Base-by-base conservation (phyloP, 2,329 filamentous ascomycete species). In the Triangularia verruculosa region DNA sequence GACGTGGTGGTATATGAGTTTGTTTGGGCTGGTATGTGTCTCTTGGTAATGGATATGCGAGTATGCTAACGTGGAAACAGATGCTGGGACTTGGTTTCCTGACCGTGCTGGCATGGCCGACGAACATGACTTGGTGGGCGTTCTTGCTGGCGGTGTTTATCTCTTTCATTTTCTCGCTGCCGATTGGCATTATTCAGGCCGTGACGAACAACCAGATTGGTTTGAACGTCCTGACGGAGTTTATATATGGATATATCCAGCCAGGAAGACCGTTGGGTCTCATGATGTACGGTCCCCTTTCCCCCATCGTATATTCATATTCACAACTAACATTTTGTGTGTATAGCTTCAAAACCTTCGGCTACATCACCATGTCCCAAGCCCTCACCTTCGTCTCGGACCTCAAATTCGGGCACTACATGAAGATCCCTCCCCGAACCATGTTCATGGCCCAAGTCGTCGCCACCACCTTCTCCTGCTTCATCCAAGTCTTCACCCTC, bases 191-290 rank as follows among this genome's bases (percentile, higher is more conserved):
- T 64, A 85, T 92, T 32, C 83, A 90, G 70, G 89, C 88, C 39
- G 81, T 88, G 4, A 89, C 89, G 3, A 87, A 90, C 71, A 88
- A 89, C 73, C 79, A 90, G 77, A 87, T 91, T 39, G 88, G 88
- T 1, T 78, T 92, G 34, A 92, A 92, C 66, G 89, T 93, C 25
- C 78, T 92, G 66, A 90, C 89, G 0, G 89, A 91, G 76, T 91
- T 92, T 67, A 78, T 93, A 3, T 86, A 87, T 64, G 90, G 90
- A 1, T 92, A 92, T 70, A 89, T 92, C 70, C 88, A 91, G 66
- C 89, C 89, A 0, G 90, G 90, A 2, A 78, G 84, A 5, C 89
- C 90, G 0, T 77, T 92, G 61, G 89, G 87, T 0, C 83, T 92
- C 66, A 92, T 93, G 89, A 81, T 92, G 78, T 22, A 54, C 17